Base-by-base conservation (phyloP, 2,329 filamentous ascomycete species). In the Chaetoscypha palmicola region DNA sequence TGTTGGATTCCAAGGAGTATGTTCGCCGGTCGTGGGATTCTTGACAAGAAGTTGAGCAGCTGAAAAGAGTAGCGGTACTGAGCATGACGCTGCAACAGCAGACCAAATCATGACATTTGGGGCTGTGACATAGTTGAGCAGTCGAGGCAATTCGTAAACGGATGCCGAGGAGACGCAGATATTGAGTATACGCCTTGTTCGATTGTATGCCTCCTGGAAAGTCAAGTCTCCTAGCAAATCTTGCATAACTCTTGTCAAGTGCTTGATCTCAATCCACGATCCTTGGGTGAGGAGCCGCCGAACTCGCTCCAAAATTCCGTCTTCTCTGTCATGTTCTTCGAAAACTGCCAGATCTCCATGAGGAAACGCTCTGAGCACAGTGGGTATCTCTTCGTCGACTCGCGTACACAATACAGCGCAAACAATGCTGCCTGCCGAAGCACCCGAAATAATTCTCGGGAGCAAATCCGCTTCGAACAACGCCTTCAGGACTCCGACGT, bases 101-200 rank as follows among this genome's bases (percentile, higher is more conserved):
- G 90, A 95, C 88, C 90, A 95, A 43, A 97, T 90, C 67, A 96
- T 77, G 41, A 97, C 90, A 60, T 96, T 92, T 0, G 91, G 90
- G 0, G 91, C 85, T 0, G 91, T 96, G 47, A 94, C 77, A 58
- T 95, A 96, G 63, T 97, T 97, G 54, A 97, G 73, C 0, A 97
- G 69, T 28, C 86, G 73, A 0, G 90, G 91, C 12, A 94, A 71
- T 61, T 96, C 90, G 62, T 94, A 92, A 43, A 91, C 76, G 12
- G 86, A 87, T 1, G 87, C 85, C 2, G 86, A 88, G 0, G 90
- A 95, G 5, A 97, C 90, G 46, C 86, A 90, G 28, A 97, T 95
- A 62, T 96, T 97, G 58, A 95, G 77, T 49, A 96, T 90, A 46
- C 89, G 78, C 21, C 88, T 78, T 0, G 90, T 95, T n/a, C 89